Evolutionary conservation across 2,329 filamentous ascomycete species (phyloP).

Genomic region (Magnaporthiopsis incrustans): DNA sequence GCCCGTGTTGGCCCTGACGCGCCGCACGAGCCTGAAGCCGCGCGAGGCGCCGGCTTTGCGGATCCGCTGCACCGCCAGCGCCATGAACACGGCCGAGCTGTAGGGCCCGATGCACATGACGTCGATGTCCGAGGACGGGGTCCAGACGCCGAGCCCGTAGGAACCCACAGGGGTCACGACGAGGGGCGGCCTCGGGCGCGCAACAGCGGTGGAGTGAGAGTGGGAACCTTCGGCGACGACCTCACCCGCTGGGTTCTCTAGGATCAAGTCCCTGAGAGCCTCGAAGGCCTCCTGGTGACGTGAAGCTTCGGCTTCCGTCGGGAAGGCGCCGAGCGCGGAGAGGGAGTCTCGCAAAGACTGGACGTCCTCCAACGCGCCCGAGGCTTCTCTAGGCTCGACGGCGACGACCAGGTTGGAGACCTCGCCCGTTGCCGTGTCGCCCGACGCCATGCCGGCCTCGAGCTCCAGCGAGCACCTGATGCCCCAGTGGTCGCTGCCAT

Average conservation of each 20-base stretch:
- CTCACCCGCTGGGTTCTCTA: not conserved
- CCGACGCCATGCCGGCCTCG: conserved; percentile 1
- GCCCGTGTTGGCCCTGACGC: conserved; percentile 49
- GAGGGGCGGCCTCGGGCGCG: conserved; percentile 28
- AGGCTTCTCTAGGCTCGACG: conserved; percentile 24
- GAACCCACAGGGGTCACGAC: conserved; percentile 57
- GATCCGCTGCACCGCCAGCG: conserved; percentile 47
- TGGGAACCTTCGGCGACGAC: not conserved
- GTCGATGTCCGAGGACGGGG: conserved; percentile 52
- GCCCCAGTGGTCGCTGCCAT: conserved; percentile 52
- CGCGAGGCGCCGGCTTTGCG: conserved; percentile 29
- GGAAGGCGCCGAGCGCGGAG: conserved; percentile 31
- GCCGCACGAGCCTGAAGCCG: conserved; percentile 43
- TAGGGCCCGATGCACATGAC: conserved; percentile 57
- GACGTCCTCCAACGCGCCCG: conserved; percentile 21
- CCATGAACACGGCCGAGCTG: conserved; percentile 53
- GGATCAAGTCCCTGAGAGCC: conserved; percentile 9
- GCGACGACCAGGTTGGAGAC: conserved; percentile 21
- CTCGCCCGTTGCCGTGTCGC: conserved; percentile 13
- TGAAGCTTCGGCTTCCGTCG: conserved; percentile 33
- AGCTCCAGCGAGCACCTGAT: conserved; percentile 36
- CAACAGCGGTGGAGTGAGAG: not conserved
- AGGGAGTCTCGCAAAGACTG: conserved; percentile 31
- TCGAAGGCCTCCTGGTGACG: conserved; percentile 12
- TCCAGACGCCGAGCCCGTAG: conserved; percentile 56